Evolutionary conservation across 768 basidiomycete species (phyloP).

Genomic region (Termitomyces sp.): DNA sequence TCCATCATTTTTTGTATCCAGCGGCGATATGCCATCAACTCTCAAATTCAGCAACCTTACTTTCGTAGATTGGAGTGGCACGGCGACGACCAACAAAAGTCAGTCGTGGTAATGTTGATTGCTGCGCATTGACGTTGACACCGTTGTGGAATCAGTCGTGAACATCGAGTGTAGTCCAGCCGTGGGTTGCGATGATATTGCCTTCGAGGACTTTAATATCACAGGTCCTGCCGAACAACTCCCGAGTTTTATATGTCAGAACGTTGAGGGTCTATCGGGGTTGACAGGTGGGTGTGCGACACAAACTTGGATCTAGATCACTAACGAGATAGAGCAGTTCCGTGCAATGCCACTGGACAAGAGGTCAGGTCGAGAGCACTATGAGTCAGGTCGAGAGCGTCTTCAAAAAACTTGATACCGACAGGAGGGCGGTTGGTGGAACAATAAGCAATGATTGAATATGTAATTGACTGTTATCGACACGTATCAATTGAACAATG

Average conservation of each 20-base stretch:
- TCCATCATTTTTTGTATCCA: conserved; percentile 16
- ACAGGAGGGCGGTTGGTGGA: neutral
- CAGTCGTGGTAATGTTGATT: conserved; percentile 11
- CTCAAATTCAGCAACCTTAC: conserved; percentile 44
- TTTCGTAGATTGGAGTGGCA: conserved; percentile 48
- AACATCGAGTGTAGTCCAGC: conserved; percentile 49
- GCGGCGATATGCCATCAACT: conserved; percentile 47
- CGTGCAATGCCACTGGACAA: conserved; percentile 22
- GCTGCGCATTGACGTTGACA: conserved; percentile 2
- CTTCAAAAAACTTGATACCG: neutral
- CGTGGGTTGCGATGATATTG: conserved; percentile 42
- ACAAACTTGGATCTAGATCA: neutral
- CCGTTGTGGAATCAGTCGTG: conserved; percentile 32
- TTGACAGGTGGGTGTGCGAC: conserved; percentile 26
- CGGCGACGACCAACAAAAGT: conserved; percentile 37
- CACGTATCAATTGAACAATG: neutral
- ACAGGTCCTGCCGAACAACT: conserved; percentile 32
- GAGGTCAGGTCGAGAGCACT: neutral
- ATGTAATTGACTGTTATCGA: neutral
- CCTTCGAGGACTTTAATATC: conserved; percentile 39
- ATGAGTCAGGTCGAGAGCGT: neutral
- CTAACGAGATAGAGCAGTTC: conserved; percentile 16
- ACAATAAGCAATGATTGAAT: neutral
- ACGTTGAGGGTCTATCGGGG: conserved; percentile 37
- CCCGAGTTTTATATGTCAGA: conserved; percentile 42